A percentile compares a stretch with the other conserved stretches of the same genome.
Conservation (phyloP, 2,329 filamentous ascomycete species). For the Ophiostoma quercus region DNA sequence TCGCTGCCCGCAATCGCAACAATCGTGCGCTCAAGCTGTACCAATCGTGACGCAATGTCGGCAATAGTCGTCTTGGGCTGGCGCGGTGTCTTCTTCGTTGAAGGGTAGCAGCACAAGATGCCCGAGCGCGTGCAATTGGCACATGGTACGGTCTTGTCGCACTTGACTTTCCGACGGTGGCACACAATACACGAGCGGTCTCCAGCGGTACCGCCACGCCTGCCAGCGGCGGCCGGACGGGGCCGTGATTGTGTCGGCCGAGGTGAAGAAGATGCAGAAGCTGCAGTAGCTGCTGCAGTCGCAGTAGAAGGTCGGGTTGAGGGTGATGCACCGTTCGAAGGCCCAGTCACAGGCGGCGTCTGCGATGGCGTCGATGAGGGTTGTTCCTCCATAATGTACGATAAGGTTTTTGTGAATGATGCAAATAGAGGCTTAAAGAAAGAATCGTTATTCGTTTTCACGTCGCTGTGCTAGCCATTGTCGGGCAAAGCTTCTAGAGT, state of each 20-base stretch:
- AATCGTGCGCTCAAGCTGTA: slow-evolving; percentile 29
- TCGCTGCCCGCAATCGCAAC: slow-evolving; percentile 28
- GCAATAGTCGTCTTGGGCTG: slow-evolving; percentile 29
- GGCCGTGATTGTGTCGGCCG: neutral
- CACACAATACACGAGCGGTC: slow-evolving; percentile 31
- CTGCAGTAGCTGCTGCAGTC: neutral
- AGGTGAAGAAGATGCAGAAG: neutral
- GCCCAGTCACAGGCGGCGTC: neutral
- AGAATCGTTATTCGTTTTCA: neutral
- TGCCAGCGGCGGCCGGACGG: neutral
- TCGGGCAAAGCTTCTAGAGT: neutral
- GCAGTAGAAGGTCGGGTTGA: neutral
- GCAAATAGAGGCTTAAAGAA: neutral
- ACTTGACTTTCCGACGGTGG: slow-evolving; percentile 30
- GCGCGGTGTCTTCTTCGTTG: slow-evolving; percentile 22
- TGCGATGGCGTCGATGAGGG: neutral
- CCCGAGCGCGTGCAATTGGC: slow-evolving; percentile 28
- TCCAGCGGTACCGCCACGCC: neutral
- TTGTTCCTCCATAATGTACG: slow-evolving; percentile 1
- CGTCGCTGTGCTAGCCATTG: slow-evolving; percentile 5
- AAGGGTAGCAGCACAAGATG: slow-evolving; percentile 30
- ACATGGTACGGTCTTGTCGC: slow-evolving; percentile 30
- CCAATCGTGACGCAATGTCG: slow-evolving; percentile 29
- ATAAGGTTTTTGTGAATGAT: neutral
- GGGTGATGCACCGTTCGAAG: neutral